Percentiles rank a stretch among this genome's conserved stretches.
Conservation (phyloP, 768 basidiomycete species). For the Cubamyces lactineus region DNA sequence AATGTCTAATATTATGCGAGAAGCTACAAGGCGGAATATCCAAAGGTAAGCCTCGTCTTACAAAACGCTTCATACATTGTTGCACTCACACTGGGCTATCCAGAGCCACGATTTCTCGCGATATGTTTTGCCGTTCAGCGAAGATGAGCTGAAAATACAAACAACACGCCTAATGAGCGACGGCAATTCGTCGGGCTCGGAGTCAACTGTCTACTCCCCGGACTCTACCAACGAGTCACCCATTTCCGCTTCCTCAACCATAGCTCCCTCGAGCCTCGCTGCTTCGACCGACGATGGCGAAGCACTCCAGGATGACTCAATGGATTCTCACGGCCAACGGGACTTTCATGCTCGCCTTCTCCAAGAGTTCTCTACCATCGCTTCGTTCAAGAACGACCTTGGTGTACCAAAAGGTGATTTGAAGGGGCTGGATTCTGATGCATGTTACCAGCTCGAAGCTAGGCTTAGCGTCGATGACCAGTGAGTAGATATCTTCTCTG, state of each 20-base stretch:
- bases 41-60: neutral
- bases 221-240: too few species aligned
- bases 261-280: too few species aligned
- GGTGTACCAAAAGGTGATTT: conserved; percentile 18
- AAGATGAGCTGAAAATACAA: too few species aligned
- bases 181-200: too few species aligned
- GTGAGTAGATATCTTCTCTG: conserved; percentile 6
- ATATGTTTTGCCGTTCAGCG: conserved; percentile 7
- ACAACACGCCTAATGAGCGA: too few species aligned
- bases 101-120: conserved; percentile 28
- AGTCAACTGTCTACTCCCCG: too few species aligned
- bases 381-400: conserved; percentile 19
- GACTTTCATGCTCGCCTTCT: conserved; percentile 5
- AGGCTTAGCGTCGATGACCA: conserved; percentile 27
- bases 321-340: neutral
- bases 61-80: neutral
- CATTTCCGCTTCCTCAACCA: too few species aligned
- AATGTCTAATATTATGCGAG: neutral
- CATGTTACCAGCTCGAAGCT: conserved; percentile 24
- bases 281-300: neutral
- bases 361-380: conserved; percentile 18
- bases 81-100: neutral
- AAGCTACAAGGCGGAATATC: conserved; percentile 12
- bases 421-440: conserved; percentile 22
- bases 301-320: neutral